Base-by-base conservation (phyloP, 2,329 filamentous ascomycete species). In the Chaetomium globosum region DNA sequence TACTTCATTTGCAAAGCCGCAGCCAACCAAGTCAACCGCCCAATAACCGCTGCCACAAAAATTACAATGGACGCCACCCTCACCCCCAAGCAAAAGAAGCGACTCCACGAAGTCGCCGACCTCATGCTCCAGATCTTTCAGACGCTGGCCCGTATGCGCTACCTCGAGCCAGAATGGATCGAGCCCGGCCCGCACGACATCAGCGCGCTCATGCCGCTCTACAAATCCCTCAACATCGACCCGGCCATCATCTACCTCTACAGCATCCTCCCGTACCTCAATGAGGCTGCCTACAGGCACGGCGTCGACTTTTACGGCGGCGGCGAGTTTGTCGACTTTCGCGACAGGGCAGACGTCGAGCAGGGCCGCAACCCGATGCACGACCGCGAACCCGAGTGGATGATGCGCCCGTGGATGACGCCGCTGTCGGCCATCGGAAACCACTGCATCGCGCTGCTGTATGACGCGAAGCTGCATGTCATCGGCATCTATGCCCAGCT, bases 401-500 rank as follows among this genome's bases (percentile, higher is more conserved):
- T 69, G 58, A 71, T 76, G 65, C 70, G 68, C 5, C 71, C 74
- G 3, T 76, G 73, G 71, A 70, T 74, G 65, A 76, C 74, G 59
- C 67, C 73, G 6, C 62, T 68, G 30, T 58, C 51, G 13, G 64
- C 1, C 3, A 13, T 46, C 19, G 13, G 49, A 2, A 51, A 54
- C 5, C 49, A 61, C 19, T 4, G 2, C 4, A n/a, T 12, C 1
- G 36, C 70, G 16, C 67, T 75, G 10, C 60, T 75, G 3, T 75
- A 76, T 54, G 70, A 75, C 59, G 70, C 74, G 3, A 67, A 63
- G 19, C 59, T 52, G 33, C 70, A 76, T 55, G 49, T 49, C 9
- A 73, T 75, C 13, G 72, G 72, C 31, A 69, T 74, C 8, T 69
- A 46, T 31, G 12, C 1, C 39, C 39, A 56, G 19, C 30, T 23